These are phyloP conservation scores for Beauveria bassiana DNA, from an alignment of 2,329 filamentous ascomycete genomes.

Conservation along the genomic window DNA sequence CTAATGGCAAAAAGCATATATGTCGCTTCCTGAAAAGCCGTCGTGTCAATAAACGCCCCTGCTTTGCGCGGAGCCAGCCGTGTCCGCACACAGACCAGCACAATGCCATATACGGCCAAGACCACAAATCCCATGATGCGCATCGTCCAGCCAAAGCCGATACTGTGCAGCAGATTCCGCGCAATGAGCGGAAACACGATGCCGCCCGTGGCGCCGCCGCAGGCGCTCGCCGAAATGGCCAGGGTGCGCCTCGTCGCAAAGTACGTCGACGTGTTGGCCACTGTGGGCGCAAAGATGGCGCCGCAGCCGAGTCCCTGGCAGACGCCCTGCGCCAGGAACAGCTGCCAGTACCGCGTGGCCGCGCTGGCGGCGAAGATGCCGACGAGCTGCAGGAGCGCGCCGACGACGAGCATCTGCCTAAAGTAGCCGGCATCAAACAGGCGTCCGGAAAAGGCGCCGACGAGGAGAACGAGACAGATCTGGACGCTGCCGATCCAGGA, in stretches of 20 bases:
- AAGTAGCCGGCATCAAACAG: conserved; percentile 35
- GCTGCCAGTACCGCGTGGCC: conserved; percentile 34
- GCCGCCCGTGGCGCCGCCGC: conserved; percentile 54
- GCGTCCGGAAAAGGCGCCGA: conserved; percentile 34
- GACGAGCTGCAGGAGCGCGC: conserved; percentile 34
- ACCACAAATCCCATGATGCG: conserved; percentile 50
- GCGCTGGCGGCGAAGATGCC: conserved; percentile 38
- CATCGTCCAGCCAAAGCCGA: conserved; percentile 61
- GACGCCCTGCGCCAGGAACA: conserved; percentile 46
- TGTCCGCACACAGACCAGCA: conserved; percentile 36
- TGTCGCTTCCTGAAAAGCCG: conserved; percentile 40
- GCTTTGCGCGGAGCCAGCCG: conserved; percentile 39
- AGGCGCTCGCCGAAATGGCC: conserved; percentile 51
- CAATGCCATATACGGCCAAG: conserved; percentile 32
- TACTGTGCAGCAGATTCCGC: conserved; percentile 45
- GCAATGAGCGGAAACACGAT: conserved; percentile 55
- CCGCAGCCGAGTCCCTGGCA: conserved; percentile 49
- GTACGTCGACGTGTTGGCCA: conserved; percentile 51
- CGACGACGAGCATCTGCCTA: conserved; percentile 23
- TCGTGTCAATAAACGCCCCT: conserved; percentile 43
- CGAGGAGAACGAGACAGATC: conserved; percentile 33
- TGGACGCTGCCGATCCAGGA: conserved; percentile 44
- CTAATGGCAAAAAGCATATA: conserved; percentile 31
- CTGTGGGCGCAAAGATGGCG: conserved; percentile 44
- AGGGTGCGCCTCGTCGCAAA: conserved; percentile 52